These are phyloP conservation scores for Sutorius australiensis DNA, from an alignment of 768 basidiomycete species.

Conservation along the genomic window DNA sequence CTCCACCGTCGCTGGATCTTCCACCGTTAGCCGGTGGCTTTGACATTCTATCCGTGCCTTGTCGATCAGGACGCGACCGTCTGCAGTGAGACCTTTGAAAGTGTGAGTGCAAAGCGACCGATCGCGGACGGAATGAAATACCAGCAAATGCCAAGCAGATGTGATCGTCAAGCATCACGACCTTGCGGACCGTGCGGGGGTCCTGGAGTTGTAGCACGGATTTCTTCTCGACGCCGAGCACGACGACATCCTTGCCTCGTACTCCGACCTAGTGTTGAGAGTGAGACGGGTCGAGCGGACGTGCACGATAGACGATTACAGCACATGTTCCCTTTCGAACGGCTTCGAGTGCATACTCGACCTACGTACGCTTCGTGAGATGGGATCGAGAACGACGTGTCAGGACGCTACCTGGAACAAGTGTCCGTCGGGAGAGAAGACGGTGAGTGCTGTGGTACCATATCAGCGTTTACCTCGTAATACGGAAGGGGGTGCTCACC, in stretches of 20 bases:
- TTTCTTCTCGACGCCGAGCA: slow-evolving; percentile 99
- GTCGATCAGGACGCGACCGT: slow-evolving; percentile 96
- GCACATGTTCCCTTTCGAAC: slow-evolving; percentile 97
- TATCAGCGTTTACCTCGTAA: not conserved
- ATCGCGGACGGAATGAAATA: slow-evolving; percentile 35
- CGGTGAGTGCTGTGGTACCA: slow-evolving; percentile 72
- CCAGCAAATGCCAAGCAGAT: slow-evolving; percentile 97
- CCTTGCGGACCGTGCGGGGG: slow-evolving; percentile 94
- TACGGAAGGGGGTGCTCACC: slow-evolving; percentile 46
- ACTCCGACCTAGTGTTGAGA: slow-evolving; percentile 74
- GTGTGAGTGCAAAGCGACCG: slow-evolving; percentile 8
- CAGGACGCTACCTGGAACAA: slow-evolving; percentile 76
- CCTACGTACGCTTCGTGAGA: slow-evolving; percentile 47
- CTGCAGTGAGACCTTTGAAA: slow-evolving; percentile 83
- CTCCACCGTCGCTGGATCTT: slow-evolving; percentile 97
- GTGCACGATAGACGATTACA: slow-evolving; percentile 43
- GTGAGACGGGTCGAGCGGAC: slow-evolving; percentile 1
- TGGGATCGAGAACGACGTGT: slow-evolving; percentile 25
- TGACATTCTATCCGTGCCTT: slow-evolving; percentile 98
- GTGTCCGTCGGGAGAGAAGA: slow-evolving; percentile 98
- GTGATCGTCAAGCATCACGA: slow-evolving; percentile 98
- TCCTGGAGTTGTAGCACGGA: slow-evolving; percentile 96
- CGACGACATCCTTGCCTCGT: slow-evolving; percentile 89
- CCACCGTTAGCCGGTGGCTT: slow-evolving; percentile 93
- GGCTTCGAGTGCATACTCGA: slow-evolving; percentile 98